phyloP scores from a whole-genome alignment of 371 early-diverging fungal species.

The Mucor velutinosus region DNA sequence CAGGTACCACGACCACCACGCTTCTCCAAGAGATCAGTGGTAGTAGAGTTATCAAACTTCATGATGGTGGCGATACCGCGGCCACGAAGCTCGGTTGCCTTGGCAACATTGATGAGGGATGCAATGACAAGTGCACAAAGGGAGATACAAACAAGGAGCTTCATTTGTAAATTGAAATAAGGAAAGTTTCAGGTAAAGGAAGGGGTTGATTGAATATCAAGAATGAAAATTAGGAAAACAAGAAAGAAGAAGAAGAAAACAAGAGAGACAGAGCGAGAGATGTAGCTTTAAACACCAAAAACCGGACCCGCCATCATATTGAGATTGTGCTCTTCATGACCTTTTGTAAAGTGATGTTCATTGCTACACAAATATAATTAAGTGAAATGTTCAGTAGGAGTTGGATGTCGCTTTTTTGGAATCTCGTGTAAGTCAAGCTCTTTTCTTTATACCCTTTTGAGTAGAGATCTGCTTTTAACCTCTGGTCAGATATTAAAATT shows the following conservation, averaged over 20 bases:
- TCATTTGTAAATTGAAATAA: constrained; percentile 19
- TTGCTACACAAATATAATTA: constrained; percentile 30
- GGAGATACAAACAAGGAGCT: constrained; percentile 19
- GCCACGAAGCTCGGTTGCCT: constrained; percentile 24
- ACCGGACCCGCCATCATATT: not conserved
- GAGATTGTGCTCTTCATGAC: not conserved
- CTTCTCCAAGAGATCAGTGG: constrained; percentile 22
- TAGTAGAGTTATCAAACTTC: constrained; percentile 27
- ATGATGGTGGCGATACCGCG: constrained; percentile 45
- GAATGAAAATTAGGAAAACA: constrained; percentile 12
- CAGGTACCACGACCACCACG: constrained; percentile 49
- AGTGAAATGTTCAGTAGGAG: constrained; percentile 30
- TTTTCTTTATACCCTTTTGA: not conserved
- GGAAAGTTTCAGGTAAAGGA: constrained; percentile 5
- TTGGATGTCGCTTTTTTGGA: constrained; percentile 10
- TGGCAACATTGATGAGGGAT: constrained; percentile 18
- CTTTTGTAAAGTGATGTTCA: not conserved
- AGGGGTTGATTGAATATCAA: constrained; percentile 7
- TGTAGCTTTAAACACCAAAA: constrained; percentile 10
- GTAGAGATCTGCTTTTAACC: constrained; percentile 9
- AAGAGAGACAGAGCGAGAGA: constrained; percentile 2
- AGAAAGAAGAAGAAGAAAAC: constrained; percentile 7
- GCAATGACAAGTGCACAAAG: constrained; percentile 23
- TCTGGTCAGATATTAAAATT: not conserved
- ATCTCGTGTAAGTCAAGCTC: constrained; percentile 15